phyloP scores from a whole-genome alignment of 1,139 yeast species.

The Zygosaccharomyces sapae region DNA sequence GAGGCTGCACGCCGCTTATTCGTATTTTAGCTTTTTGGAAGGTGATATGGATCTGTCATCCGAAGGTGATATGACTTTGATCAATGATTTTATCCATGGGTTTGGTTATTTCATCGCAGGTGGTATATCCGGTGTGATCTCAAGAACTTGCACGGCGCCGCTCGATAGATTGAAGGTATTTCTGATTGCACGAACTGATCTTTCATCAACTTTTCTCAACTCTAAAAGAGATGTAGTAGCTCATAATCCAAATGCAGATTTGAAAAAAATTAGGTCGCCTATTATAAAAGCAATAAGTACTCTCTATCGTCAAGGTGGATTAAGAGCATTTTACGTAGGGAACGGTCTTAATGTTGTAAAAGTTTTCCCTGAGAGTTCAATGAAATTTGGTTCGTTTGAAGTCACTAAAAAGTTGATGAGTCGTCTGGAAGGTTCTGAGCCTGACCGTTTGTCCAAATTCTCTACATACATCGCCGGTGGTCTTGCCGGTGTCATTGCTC shows the following conservation, averaged over 20 bases:
- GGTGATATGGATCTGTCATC: constrained; percentile 75
- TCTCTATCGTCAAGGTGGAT: constrained; percentile 84
- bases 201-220: constrained; percentile 62
- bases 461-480: constrained; percentile 94
- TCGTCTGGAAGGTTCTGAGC: constrained; percentile 73
- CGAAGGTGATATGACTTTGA: constrained; percentile 87
- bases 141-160: constrained; percentile 97
- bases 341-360: constrained; percentile 90
- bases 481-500: constrained; percentile 90
- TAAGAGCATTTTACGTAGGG: constrained; percentile 85
- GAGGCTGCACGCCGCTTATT: constrained; percentile 74
- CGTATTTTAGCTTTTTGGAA: constrained; percentile 51
- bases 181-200: constrained; percentile 84
- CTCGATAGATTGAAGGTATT: constrained; percentile 92
- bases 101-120: constrained; percentile 91
- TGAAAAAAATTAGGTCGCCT: constrained; percentile 56
- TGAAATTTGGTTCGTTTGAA: constrained; percentile 95
- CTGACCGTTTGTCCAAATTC: constrained; percentile 63
- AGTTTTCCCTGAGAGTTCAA: constrained; percentile 95
- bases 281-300: constrained; percentile 74
- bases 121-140: constrained; percentile 91
- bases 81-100: constrained; percentile 74
- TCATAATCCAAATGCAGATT: constrained; percentile 35
- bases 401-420: constrained; percentile 75
- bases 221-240: constrained; percentile 49